Base-by-base conservation (phyloP, 805 yeast species). In the Wickerhamiella shivajii region DNA sequence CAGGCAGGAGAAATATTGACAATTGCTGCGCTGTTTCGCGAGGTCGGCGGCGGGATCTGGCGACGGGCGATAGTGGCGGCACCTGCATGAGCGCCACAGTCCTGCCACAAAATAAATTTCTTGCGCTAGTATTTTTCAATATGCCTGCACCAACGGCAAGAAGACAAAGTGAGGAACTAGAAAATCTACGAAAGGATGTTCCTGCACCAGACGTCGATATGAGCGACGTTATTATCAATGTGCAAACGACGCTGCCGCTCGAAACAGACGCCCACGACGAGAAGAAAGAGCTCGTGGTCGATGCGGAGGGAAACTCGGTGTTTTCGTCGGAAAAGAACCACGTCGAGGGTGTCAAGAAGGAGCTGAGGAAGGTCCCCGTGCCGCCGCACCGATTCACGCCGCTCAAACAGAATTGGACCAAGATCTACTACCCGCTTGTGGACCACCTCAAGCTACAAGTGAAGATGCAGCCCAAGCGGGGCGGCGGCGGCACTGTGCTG, bases 361-460 rank as follows among this genome's bases (percentile, higher is more conserved):
- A 87, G 56, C 67, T 77, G 35, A 69, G 97, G 60, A 85, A 85
- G 51, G 79, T 90, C 8, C 71, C 87, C 3, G 92, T 90, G 20
- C 98, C 98, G 25, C 97, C 96, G 19, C 97, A 90, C 56, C 71
- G 99, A 66, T 77, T 90, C 84, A 69, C 93, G 1, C 98, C 98
- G 16, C 67, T 90, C 49, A 79, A 83, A 55, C 71, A 71, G 43
- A 67, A 75, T 29, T 90, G 99, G 99, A 69, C 81, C 28, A 90
- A 90, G 55, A 77, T 90, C 28, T 90, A 90, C 53, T 93, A 93
- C 21, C 97, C 98, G 5, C 63, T 90, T 44, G 97, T 90, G 23
- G 95, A 90, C 42, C 94, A 85, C 58, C 66, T 90, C 46, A 84
- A 90, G 53, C 64, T 90, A 43, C 98, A 90, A 59, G 96, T 90